A percentile compares a stretch with the other conserved stretches of the same genome.
These are phyloP conservation scores for Reutealis trisperma DNA, from an alignment of 345 rosid genomes.

Conservation along the genomic window DNA sequence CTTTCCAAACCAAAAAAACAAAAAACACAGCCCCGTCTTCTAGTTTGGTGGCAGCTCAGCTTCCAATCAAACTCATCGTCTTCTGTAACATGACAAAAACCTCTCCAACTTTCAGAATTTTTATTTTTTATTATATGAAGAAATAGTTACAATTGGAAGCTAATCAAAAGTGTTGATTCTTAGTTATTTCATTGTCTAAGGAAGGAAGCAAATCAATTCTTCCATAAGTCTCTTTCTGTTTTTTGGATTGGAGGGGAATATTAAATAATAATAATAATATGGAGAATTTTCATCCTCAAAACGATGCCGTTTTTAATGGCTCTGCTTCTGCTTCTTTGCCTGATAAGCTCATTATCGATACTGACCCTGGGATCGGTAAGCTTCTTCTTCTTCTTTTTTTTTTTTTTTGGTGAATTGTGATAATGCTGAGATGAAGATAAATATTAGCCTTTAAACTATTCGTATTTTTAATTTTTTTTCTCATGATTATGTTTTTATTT, in stretches of 20 bases:
- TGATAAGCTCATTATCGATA: constrained; percentile 87
- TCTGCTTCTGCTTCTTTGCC: constrained; percentile 24
- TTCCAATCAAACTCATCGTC: constrained; percentile 2
- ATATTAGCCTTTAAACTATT: background rate
- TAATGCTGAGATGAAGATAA: background rate
- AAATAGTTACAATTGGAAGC: too few species aligned
- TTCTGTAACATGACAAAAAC: background rate
- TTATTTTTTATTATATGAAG: background rate
- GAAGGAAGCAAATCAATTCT: background rate
- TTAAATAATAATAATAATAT: constrained; percentile 29
- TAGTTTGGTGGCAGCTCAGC: background rate
- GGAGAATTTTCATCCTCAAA: constrained; percentile 25
- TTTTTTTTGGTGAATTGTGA: background rate
- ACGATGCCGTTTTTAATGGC: constrained; percentile 19
- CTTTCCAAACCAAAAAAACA: too few species aligned
- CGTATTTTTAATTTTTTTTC: background rate
- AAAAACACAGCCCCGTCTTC: too few species aligned
- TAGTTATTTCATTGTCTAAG: background rate
- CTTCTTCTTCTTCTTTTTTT: background rate
- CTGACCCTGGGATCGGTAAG: constrained; percentile 98
- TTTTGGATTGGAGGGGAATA: background rate
- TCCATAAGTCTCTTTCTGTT: background rate
- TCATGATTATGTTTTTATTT: background rate
- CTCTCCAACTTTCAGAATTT: background rate
- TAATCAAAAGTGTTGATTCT: background rate